Percentiles rank a stretch among this genome's conserved stretches.
Conservation (phyloP, 192 early-diverging fungal species). For the Backusella morwellensis region DNA sequence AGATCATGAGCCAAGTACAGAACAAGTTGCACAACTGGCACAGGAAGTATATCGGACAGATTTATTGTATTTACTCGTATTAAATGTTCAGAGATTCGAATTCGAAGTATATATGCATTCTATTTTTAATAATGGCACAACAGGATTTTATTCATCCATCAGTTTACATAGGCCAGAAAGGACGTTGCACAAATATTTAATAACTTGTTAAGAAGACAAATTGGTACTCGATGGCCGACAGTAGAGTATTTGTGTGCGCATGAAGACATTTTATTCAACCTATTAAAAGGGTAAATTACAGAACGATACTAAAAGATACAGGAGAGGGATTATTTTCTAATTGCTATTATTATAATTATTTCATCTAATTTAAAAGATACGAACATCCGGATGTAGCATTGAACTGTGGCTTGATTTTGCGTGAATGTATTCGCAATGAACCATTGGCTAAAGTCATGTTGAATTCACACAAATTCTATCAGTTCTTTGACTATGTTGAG, state of each 20-base stretch:
- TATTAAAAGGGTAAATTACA: conserved; percentile 71
- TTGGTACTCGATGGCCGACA: conserved; percentile 93
- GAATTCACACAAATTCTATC: conserved; percentile 86
- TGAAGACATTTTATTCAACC: conserved; percentile 77
- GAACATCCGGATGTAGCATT: conserved; percentile 95
- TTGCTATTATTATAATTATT: not conserved
- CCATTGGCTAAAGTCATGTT: conserved; percentile 82
- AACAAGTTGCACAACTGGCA: conserved; percentile 89
- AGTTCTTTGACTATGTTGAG: conserved; percentile 97
- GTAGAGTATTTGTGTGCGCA: conserved; percentile 92
- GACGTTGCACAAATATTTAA: conserved; percentile 98
- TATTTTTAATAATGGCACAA: not conserved
- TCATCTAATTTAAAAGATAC: conserved; percentile 56
- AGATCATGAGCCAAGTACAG: conserved; percentile 84
- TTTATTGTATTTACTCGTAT: conserved; percentile 83
- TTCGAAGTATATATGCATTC: conserved; percentile 67
- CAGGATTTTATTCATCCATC: not conserved
- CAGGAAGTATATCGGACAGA: conserved; percentile 96
- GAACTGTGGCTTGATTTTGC: conserved; percentile 96
- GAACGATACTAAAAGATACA: not conserved
- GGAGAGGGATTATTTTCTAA: not conserved
- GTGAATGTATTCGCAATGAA: conserved; percentile 97
- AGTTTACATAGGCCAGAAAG: conserved; percentile 74
- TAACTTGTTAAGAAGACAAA: conserved; percentile 91
- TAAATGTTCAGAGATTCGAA: conserved; percentile 91